These are phyloP conservation scores for Aegilops umbellulata DNA, from an alignment of 176 grass and related monocot species.

Conservation along the genomic window DNA sequence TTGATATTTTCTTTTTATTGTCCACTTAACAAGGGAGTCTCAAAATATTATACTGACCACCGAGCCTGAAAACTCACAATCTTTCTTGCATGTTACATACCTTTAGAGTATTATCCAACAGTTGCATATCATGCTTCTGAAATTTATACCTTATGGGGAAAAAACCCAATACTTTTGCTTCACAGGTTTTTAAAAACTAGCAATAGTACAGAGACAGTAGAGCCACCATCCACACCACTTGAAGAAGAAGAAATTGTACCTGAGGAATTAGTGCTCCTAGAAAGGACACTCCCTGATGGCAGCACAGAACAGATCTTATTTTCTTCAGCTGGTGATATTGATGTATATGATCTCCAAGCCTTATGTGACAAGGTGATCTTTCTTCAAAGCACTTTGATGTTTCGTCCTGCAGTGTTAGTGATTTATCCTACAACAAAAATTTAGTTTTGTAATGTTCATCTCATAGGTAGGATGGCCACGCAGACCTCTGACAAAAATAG, in stretches of 20 bases:
- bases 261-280: slow-evolving; percentile 63
- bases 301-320: slow-evolving; percentile 87
- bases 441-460: slow-evolving; percentile 27
- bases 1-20: background rate
- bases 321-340: slow-evolving; percentile 83
- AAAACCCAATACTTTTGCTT: slow-evolving; percentile 16
- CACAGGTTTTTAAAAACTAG: slow-evolving; percentile 74
- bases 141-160: background rate
- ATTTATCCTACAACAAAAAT: background rate
- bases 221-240: slow-evolving; percentile 51
- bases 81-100: background rate
- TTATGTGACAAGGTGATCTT: slow-evolving; percentile 82
- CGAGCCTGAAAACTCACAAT: background rate
- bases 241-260: slow-evolving; percentile 79
- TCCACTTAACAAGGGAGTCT: background rate
- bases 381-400: slow-evolving; percentile 5
- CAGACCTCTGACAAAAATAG: slow-evolving; percentile 87
- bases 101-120: background rate
- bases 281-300: slow-evolving; percentile 74
- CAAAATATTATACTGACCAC: background rate
- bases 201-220: slow-evolving; percentile 65
- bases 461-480: slow-evolving; percentile 95
- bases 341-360: slow-evolving; percentile 82
- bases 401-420: slow-evolving; percentile 11
- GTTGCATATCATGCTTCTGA: slow-evolving; percentile 6